Evolutionary conservation across 306 rosid genomes (phyloP).

Genomic region (Begonia masoniana): DNA sequence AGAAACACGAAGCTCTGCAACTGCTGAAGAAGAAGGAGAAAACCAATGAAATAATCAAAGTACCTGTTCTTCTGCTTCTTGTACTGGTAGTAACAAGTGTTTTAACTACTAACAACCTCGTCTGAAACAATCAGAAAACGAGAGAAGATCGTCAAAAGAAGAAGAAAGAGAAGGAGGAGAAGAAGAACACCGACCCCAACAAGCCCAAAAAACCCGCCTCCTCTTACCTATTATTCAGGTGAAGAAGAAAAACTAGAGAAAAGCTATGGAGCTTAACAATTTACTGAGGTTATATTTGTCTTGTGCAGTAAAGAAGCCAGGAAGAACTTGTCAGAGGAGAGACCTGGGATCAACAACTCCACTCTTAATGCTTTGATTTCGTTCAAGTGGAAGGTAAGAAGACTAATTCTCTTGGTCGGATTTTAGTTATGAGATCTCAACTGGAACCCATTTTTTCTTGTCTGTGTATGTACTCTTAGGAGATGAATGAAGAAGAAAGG

Average conservation of each 20-base stretch:
- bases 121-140: constrained; percentile 33
- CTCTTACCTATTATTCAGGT: constrained; percentile 64
- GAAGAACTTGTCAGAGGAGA: constrained; percentile 43
- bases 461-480: constrained; percentile 17
- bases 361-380: constrained; percentile 57
- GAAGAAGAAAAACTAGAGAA: neutral
- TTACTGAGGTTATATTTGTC: neutral
- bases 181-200: constrained; percentile 57
- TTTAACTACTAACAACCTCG: too few relatives aligned
- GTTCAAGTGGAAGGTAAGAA: constrained; percentile 64
- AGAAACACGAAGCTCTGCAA: constrained; percentile 74
- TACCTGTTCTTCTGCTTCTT: neutral
- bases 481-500: constrained; percentile 58
- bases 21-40: constrained; percentile 88
- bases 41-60: constrained; percentile 73
- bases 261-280: neutral
- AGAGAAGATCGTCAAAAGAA: constrained; percentile 51
- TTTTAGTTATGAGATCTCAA: too few relatives aligned
- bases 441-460: too few relatives aligned
- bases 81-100: too few relatives aligned
- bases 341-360: constrained; percentile 32
- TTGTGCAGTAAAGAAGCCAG: constrained; percentile 60
- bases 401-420: too few relatives aligned
- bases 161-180: constrained; percentile 49
- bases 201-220: constrained; percentile 83